Base-by-base conservation (phyloP, 345 rosid genomes). In the Citrus trifoliata region DNA sequence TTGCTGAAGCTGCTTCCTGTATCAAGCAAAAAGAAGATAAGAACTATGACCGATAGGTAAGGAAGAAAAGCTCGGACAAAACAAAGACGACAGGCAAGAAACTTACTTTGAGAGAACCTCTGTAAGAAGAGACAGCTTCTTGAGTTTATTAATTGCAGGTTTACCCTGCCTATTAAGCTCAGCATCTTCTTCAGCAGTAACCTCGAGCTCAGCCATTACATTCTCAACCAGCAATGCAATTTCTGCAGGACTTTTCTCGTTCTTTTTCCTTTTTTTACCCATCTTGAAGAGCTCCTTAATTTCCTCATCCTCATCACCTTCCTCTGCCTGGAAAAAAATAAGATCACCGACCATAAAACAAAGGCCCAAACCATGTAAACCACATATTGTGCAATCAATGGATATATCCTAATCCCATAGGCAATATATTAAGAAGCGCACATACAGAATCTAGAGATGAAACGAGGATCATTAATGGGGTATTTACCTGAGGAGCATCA, bases 171-270 rank as follows among this genome's bases (percentile, higher is more conserved):
- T 88, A 63, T 92, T 95, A 48, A 94, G 90, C 53, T 91, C 97
- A 46, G 95, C 95, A 82, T 95, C 99, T 87, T 93, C 96, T 79
- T 95, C 99, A 62, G 95, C 97, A 30, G 90, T 89, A 63, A 95
- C 89, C 90, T 95, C 99, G 69, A 95, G 97, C 87, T 95, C 98
- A 76, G 99, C 99, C 96, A 93, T 93, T 48, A 95, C 93, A 74
- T 89, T 91, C 89, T 95, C 99, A 27, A 95, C 98, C 60, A 91
- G 80, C 68, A 92, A 76, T 1, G 98, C 98, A 60, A 92, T 88
- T 82, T 95, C 98, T 27, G 98, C 99, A 75, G 98, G 93, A 78
- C 93, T 93, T 84, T 87, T 95, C 84, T 93, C 98, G 66, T 73
- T 80, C 86, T 93, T 95, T 84, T 93, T 93, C 91, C 79, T 93